A percentile compares a stretch with the other conserved stretches of the same genome.
Evolutionary conservation across 805 yeast species (phyloP).

Genomic region (Saccharomycopsis sp.): DNA sequence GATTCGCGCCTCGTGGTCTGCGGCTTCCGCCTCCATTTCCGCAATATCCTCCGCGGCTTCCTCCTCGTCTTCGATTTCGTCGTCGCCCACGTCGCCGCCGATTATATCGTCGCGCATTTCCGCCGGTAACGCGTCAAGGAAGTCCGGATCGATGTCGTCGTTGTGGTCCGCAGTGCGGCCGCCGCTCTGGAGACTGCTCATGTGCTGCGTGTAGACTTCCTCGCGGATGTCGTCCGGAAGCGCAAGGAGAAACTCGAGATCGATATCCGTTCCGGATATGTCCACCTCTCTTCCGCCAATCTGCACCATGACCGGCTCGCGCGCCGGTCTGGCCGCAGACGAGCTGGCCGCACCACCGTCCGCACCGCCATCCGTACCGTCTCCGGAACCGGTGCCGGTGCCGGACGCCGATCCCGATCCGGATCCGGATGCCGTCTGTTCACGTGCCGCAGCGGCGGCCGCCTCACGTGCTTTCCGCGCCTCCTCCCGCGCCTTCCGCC

Average conservation of each 20-base stretch:
- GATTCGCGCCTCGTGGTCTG: no score
- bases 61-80: no score
- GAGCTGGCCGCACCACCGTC: background rate
- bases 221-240: conserved; percentile 90
- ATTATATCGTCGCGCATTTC: conserved; percentile 53
- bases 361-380: conserved; percentile 3
- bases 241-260: conserved; percentile 84
- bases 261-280: conserved; percentile 84
- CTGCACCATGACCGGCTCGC: conserved; percentile 58
- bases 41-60: no score
- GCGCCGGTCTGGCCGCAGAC: conserved; percentile 1
- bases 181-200: conserved; percentile 65
- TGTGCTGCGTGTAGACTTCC: conserved; percentile 81
- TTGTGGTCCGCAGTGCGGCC: conserved; percentile 38
- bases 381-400: conserved; percentile 5
- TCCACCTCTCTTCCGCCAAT: conserved; percentile 78
- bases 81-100: conserved; percentile 23
- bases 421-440: conserved; percentile 8
- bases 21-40: no score
- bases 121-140: conserved; percentile 74
- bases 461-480: conserved; percentile 25
- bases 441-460: conserved; percentile 16
- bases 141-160: conserved; percentile 72
- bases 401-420: no score
- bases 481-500: conserved; percentile 28